Evolutionary conservation across 2,329 filamentous ascomycete species (phyloP).

Genomic region (Emergomyces africanus): DNA sequence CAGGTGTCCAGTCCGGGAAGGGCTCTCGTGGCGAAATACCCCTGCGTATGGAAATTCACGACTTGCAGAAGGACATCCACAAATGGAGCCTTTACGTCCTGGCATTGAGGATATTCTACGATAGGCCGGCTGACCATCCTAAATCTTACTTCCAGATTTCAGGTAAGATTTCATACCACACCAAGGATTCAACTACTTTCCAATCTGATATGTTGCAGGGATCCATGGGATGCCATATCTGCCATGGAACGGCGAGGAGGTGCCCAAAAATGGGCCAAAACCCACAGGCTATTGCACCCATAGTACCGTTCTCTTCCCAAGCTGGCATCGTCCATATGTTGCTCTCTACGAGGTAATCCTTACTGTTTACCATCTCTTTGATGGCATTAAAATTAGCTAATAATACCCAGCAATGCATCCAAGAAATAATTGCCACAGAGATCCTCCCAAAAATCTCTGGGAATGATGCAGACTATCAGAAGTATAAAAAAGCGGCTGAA

Average conservation of each 20-base stretch:
- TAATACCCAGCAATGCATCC: constrained; percentile 19
- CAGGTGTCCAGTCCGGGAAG: background rate
- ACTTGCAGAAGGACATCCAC: background rate
- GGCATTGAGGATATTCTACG: constrained; percentile 1
- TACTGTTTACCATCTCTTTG: background rate
- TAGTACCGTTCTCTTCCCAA: constrained; percentile 60
- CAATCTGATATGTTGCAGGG: background rate
- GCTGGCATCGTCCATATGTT: constrained; percentile 75
- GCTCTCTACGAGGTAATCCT: constrained; percentile 41
- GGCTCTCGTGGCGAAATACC: background rate
- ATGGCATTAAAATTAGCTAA: background rate
- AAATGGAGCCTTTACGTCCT: constrained; percentile 2
- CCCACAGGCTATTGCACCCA: constrained; percentile 63
- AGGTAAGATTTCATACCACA: background rate
- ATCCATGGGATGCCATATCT: constrained; percentile 4
- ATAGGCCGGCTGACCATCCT: background rate
- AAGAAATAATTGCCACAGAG: constrained; percentile 25
- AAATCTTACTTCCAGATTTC: constrained; percentile 2
- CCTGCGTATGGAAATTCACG: constrained; percentile 1
- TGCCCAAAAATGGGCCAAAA: constrained; percentile 32
- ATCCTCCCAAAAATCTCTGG: constrained; percentile 30
- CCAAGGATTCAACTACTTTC: too few species aligned
- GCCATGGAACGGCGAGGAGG: constrained; percentile 2
- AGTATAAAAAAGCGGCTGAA: constrained; percentile 33
- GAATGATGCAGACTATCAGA: constrained; percentile 25